Percentiles rank a stretch among this genome's conserved stretches.
Evolutionary conservation across 2,329 filamentous ascomycete genomes (phyloP).

Genomic region (Hawksworthiomyces lignivorus): DNA sequence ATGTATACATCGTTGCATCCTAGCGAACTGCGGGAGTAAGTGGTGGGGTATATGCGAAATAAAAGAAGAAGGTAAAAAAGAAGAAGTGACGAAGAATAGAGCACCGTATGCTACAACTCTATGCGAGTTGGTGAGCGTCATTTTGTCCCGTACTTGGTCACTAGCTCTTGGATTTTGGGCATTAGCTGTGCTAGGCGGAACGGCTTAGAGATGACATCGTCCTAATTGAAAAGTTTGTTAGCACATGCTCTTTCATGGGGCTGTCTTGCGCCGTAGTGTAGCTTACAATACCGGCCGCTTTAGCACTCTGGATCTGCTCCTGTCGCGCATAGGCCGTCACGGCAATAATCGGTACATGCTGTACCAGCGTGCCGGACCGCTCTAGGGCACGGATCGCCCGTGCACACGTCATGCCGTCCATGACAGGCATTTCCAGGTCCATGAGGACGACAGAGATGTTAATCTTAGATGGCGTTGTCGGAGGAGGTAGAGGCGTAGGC

Average conservation of each 20-base stretch:
- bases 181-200: conserved; percentile 68
- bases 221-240: conserved; percentile 34
- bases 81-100: too few relatives aligned
- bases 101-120: too few relatives aligned
- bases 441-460: conserved; percentile 64
- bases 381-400: conserved; percentile 62
- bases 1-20: too few relatives aligned
- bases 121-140: too few relatives aligned
- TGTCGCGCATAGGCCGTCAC: conserved; percentile 73
- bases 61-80: too few relatives aligned
- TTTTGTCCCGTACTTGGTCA: conserved; percentile 31
- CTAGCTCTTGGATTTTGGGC: conserved; percentile 56
- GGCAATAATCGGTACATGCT: conserved; percentile 71
- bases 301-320: conserved; percentile 65
- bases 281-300: conserved; percentile 65
- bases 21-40: too few relatives aligned
- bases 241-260: too few relatives aligned
- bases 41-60: too few relatives aligned
- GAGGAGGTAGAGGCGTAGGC: too few relatives aligned
- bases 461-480: too few relatives aligned
- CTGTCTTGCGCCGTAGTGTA: too few relatives aligned
- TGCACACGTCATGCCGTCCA: conserved; percentile 72
- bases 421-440: conserved; percentile 76
- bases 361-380: conserved; percentile 48
- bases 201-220: conserved; percentile 72